Evolutionary conservation across 2,329 filamentous ascomycete species (phyloP), one percentile per base, ranked within the genome.

Genomic region (Pyrenophora seminiperda): DNA sequence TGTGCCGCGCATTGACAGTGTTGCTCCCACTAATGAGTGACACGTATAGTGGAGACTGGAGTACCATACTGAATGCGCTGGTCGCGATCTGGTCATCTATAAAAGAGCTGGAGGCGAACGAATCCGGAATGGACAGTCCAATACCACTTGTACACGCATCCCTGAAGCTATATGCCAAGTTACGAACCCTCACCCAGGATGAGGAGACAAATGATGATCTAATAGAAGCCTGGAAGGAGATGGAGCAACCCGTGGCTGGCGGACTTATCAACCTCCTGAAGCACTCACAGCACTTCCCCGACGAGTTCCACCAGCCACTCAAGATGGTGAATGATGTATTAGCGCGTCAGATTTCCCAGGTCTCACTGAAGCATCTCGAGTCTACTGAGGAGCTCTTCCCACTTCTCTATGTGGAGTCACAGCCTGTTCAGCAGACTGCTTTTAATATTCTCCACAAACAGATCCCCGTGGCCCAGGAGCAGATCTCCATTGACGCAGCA

Each of bases 31-130:
- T 82, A 32, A 87, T 97, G 61, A 83, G 84, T 50, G 88, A 91
- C 38, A 85, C 96, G 1, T 97, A 96, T 63, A 94, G 93, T 0
- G 84, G 89, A 0, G 90, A 96, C 66, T 99, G 94, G 94, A 82
- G 86, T 41, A 67, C 75, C 11, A 66, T 76, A 5, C 45, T 79
- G 11, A 59, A 61, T 6, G 63, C 63, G 3, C 44, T 79, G n/a
- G 62, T 67, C 1, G 51, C 50, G 3, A 67, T 66, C 15, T 79
- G 76, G 76, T 50, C 56, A 7, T 46, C 53, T 7, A 65, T 58
- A 2, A 50, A 44, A 7, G 62, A 66, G 41, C 41, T 72, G 5
- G 61, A 67, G 37, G 56, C 63, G 27, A 62, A 60, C 15, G 61
- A 68, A 27, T 58, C 53, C 3, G 59, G 54, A 34, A 57, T 56